Percentiles rank a stretch among this genome's conserved stretches.
phyloP scores from a whole-genome alignment of 2,329 filamentous ascomycete species.

The Monosporascus cannonballus region DNA sequence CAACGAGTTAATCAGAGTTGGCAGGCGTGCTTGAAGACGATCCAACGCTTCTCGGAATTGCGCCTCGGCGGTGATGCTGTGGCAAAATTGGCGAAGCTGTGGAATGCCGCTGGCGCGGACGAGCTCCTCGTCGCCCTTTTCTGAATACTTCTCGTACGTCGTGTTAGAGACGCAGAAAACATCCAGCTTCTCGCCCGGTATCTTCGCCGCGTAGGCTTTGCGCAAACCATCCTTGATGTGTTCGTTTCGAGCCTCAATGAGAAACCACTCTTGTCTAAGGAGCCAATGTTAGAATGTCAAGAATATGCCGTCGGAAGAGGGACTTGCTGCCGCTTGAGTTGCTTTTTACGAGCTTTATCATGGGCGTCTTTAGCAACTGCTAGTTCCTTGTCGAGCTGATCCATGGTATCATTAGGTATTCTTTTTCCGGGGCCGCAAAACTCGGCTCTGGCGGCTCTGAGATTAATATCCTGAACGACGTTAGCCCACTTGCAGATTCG shows the following conservation, averaged over 20 bases:
- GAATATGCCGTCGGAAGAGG: background rate
- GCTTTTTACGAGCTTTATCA: slow-evolving; percentile 16
- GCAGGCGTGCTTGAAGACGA: slow-evolving; percentile 20
- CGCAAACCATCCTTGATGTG: slow-evolving; percentile 23
- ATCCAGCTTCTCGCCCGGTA: slow-evolving; percentile 15
- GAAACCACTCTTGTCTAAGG: slow-evolving; percentile 19
- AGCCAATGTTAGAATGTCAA: background rate
- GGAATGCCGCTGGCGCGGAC: slow-evolving; percentile 26
- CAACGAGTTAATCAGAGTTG: slow-evolving; percentile 22
- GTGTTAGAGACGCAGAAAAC: slow-evolving; percentile 32
- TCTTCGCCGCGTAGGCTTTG: slow-evolving; percentile 18
- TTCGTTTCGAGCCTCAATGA: slow-evolving; percentile 24
- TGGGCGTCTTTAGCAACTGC: slow-evolving; percentile 14
- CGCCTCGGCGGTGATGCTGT: slow-evolving; percentile 25
- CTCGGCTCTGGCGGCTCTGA: slow-evolving; percentile 16
- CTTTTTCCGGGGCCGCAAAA: slow-evolving; percentile 20
- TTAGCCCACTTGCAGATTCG: background rate
- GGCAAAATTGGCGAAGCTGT: slow-evolving; percentile 27
- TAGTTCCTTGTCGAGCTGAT: slow-evolving; percentile 21
- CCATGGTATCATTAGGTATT: slow-evolving; percentile 13
- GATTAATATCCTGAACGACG: slow-evolving; percentile 23
- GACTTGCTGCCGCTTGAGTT: slow-evolving; percentile 16
- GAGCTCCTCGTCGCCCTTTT: slow-evolving; percentile 20
- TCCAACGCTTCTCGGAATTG: slow-evolving; percentile 24
- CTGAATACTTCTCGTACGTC: slow-evolving; percentile 26